Conservation (phyloP, 1,284 basidiomycete species). For the Naganishia liquefaciens region DNA sequence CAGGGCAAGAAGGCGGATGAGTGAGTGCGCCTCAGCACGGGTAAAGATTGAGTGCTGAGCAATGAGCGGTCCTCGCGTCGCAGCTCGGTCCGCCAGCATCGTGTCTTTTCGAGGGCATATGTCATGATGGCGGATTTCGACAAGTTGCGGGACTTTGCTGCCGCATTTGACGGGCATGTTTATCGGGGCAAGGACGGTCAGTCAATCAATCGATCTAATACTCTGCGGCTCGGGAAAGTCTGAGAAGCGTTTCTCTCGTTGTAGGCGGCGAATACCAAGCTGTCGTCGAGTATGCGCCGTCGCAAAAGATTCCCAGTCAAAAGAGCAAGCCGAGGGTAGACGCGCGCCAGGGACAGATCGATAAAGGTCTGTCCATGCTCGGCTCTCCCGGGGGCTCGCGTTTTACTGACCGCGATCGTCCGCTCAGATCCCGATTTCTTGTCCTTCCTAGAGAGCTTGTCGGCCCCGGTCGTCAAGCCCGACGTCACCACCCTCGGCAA, state of each 20-base stretch:
- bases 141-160: constrained; percentile 71
- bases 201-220: constrained; percentile 37
- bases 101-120: constrained; percentile 83
- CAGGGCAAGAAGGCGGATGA: constrained; percentile 71
- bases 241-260: constrained; percentile 13
- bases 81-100: constrained; percentile 61
- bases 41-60: constrained; percentile 52
- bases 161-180: constrained; percentile 85
- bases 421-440: constrained; percentile 73
- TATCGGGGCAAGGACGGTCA: constrained; percentile 88
- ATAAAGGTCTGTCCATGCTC: constrained; percentile 42
- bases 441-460: constrained; percentile 69
- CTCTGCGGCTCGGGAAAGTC: not conserved
- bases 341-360: constrained; percentile 50
- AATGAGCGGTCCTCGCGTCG: constrained; percentile 42
- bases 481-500: constrained; percentile 22
- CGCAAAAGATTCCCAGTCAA: constrained; percentile 72
- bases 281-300: constrained; percentile 90
- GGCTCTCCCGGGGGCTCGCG: constrained; percentile 1
- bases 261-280: constrained; percentile 66
- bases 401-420: not conserved
- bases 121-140: constrained; percentile 80
- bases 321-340: constrained; percentile 46
- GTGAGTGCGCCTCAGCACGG: constrained; percentile 55
- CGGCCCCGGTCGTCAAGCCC: constrained; percentile 44